Conservation (phyloP, 495 filamentous ascomycete genomes). For the Neurospora sp. region DNA sequence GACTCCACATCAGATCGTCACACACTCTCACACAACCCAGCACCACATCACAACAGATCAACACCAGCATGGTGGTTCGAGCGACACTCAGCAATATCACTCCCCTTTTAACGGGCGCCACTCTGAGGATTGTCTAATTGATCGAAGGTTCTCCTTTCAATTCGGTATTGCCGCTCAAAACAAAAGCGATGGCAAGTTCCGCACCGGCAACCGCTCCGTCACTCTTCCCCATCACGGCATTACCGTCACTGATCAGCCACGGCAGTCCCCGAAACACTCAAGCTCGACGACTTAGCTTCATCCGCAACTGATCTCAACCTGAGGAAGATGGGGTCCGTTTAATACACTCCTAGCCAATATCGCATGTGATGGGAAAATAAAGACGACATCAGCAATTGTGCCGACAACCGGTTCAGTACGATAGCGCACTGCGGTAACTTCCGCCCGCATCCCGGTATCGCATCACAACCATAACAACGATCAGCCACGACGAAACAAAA, state of each 20-base stretch:
- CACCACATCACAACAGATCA: neutral
- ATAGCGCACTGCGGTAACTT: neutral
- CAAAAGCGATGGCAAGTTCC: neutral
- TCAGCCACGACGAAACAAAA: neutral
- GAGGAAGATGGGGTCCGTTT: neutral
- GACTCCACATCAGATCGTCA: neutral
- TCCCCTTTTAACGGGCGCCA: neutral
- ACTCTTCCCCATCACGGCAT: neutral
- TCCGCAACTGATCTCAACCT: neutral
- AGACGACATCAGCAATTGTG: neutral
- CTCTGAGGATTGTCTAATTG: neutral
- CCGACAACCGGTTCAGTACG: neutral
- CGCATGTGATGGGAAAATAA: neutral
- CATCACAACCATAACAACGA: neutral
- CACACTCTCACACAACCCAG: neutral
- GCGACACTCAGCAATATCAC: neutral
- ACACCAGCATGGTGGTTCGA: neutral
- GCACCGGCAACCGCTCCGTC: neutral
- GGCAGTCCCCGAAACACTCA: neutral
- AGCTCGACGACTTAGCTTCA: neutral
- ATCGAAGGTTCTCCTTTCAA: neutral
- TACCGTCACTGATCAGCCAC: neutral
- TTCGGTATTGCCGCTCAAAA: neutral
- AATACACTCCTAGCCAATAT: neutral
- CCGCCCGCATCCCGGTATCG: neutral